Conservation (phyloP, 768 basidiomycete species). For the Tricholoma flavovirens region DNA sequence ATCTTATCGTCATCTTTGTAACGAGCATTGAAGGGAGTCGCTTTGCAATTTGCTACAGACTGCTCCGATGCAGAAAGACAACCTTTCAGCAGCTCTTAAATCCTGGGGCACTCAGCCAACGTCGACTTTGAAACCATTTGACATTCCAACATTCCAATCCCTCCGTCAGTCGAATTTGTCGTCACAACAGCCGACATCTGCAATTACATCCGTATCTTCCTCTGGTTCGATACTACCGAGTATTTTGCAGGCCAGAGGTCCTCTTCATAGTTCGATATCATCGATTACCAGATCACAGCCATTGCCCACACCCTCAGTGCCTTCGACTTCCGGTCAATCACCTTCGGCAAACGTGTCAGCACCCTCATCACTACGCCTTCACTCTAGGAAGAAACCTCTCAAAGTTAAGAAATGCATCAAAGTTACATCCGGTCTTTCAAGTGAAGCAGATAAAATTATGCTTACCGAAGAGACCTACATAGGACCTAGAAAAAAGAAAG, state of each 20-base stretch:
- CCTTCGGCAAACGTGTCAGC: slow-evolving; percentile 9
- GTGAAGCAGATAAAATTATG: slow-evolving; percentile 39
- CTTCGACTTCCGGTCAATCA: neutral
- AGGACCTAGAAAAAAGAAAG: slow-evolving; percentile 43
- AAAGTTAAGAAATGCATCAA: slow-evolving; percentile 8
- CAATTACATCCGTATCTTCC: neutral
- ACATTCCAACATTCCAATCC: slow-evolving; percentile 7
- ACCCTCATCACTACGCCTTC: slow-evolving; percentile 13
- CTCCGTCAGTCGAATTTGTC: slow-evolving; percentile 5
- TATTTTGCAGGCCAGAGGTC: neutral
- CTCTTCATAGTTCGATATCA: neutral
- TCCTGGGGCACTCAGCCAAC: slow-evolving; percentile 23
- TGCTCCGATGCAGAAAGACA: slow-evolving; percentile 29
- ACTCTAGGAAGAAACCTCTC: slow-evolving; percentile 15
- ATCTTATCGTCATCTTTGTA: neutral
- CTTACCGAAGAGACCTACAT: slow-evolving; percentile 36
- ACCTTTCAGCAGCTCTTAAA: slow-evolving; percentile 24
- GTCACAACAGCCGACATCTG: slow-evolving; percentile 5
- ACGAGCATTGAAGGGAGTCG: neutral
- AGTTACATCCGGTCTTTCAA: slow-evolving; percentile 11
- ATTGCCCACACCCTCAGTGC: neutral
- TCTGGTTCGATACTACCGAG: neutral
- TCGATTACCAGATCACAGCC: neutral
- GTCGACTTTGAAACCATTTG: slow-evolving; percentile 2
- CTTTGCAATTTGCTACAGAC: slow-evolving; percentile 19